Percentiles rank a stretch among this genome's conserved stretches.
Conservation (phyloP, 352 stramenopile genomes). For the Globisporangium radiosum region DNA sequence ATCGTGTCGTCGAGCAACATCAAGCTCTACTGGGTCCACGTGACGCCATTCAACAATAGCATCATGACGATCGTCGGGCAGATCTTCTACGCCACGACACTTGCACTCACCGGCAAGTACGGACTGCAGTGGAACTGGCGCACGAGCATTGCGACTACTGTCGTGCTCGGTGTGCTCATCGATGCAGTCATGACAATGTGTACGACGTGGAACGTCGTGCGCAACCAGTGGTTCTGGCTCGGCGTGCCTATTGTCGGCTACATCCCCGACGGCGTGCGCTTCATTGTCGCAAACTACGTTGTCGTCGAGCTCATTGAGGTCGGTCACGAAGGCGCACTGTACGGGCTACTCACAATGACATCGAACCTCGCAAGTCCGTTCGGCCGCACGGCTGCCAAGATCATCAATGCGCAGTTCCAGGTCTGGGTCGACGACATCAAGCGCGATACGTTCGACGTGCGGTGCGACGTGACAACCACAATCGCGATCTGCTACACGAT, state of each 20-base stretch:
- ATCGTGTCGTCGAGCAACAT: slow-evolving; percentile 43
- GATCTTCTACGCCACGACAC: too few species aligned
- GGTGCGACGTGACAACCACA: slow-evolving; percentile 52
- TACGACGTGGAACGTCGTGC: slow-evolving; percentile 42
- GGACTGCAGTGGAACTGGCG: slow-evolving; percentile 61
- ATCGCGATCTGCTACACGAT: slow-evolving; percentile 50
- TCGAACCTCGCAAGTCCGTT: slow-evolving; percentile 46
- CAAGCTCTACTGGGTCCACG: slow-evolving; percentile 45
- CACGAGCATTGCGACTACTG: slow-evolving; percentile 30
- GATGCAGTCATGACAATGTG: slow-evolving; percentile 50
- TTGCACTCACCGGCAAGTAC: too few species aligned
- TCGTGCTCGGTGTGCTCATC: slow-evolving; percentile 13
- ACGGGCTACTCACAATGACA: slow-evolving; percentile 46
- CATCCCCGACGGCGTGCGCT: slow-evolving; percentile 40
- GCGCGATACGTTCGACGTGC: slow-evolving; percentile 31
- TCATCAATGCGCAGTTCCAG: slow-evolving; percentile 46
- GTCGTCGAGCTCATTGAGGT: slow-evolving; percentile 49
- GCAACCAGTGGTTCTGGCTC: slow-evolving; percentile 63
- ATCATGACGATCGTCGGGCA: slow-evolving; percentile 42
- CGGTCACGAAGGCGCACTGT: slow-evolving; percentile 47
- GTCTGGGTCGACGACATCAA: slow-evolving; percentile 44
- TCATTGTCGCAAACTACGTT: slow-evolving; percentile 56
- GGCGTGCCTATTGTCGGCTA: slow-evolving; percentile 44
- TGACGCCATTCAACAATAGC: slow-evolving; percentile 48
- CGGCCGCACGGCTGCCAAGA: slow-evolving; percentile 34